These are phyloP conservation scores for Aegilops speltoides DNA, from an alignment of 176 grass and related monocot genomes.

Conservation along the genomic window DNA sequence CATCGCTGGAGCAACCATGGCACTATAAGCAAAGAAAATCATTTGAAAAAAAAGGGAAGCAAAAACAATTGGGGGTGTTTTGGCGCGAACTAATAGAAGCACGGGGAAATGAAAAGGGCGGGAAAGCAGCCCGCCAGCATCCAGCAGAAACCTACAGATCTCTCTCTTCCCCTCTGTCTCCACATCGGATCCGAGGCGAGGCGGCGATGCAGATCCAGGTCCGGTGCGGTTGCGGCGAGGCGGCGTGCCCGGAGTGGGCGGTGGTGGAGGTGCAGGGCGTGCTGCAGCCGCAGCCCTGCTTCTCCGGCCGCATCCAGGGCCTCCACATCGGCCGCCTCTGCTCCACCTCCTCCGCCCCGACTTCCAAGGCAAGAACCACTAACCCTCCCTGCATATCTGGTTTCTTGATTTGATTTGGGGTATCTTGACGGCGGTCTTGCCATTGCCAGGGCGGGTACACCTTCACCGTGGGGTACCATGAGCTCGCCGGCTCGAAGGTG, in stretches of 20 bases:
- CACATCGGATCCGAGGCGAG: not conserved
- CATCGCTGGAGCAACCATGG: no score
- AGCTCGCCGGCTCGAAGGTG: conserved; percentile 70
- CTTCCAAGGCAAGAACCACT: conserved; percentile 44
- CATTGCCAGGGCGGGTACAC: conserved; percentile 55
- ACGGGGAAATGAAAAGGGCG: not conserved
- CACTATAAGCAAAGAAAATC: not conserved
- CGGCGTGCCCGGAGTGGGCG: conserved; percentile 75
- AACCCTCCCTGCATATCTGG: not conserved
- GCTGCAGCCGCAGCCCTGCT: conserved; percentile 63
- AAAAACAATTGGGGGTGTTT: not conserved
- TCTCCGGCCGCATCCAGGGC: conserved; percentile 56
- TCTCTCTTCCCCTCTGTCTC: not conserved
- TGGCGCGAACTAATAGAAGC: not conserved
- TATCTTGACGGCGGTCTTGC: not conserved
- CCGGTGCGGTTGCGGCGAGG: conserved; percentile 58
- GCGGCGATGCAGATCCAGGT: conserved; percentile 75
- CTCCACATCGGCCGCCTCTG: conserved; percentile 90
- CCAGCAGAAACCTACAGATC: not conserved
- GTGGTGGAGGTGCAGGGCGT: conserved; percentile 89
- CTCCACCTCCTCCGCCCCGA: conserved; percentile 42
- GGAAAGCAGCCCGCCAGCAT: conserved; percentile 26
- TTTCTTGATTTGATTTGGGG: not conserved
- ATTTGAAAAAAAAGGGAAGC: not conserved
- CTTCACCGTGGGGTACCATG: conserved; percentile 92